Evolutionary conservation across 2,329 filamentous ascomycete genomes (phyloP), one percentile per base, ranked within the genome.

Genomic region (Neofusicoccum sp.): DNA sequence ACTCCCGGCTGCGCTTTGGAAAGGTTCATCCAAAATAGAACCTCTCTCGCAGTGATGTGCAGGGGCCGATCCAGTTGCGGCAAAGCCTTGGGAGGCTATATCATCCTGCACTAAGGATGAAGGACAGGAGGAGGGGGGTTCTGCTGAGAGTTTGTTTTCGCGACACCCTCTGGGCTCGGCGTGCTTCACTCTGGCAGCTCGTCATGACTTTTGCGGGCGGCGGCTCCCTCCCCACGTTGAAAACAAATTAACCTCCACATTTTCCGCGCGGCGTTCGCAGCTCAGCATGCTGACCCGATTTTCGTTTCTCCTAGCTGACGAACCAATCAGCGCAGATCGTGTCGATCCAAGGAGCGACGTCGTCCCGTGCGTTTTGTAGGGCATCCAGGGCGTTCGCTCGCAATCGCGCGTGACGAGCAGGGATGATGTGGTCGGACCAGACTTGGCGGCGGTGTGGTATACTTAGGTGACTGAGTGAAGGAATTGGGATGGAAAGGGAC

Each of bases 291-390:
- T 26, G 16, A 20, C 41, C 6, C 7, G 7, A 8, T 6, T 8
- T 12, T 12, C 14, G 20, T 7, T n/a, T 48, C 30, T 20, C 45
- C 30, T 34, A n/a, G 11, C 14, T 33, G 4, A 24, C 51, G 33
- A 24, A 24, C 11, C n/a, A 31, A 56, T 56, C 36, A 24, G 26
- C 36, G 51, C 51, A 56, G 51, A 56, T 56, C 51, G 51, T 43
- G 51, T 43, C 51, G 51, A 56, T 56, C 51, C 12, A 48, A 30
- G 28, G 28, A 48, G 28, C 11, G 45, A n/a, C 12, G 14, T 33
- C 28, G 45, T 20, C 45, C 45, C 14, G 45, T 34, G 45, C 30
- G 30, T 40, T n/a, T 54, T 11, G 26, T 43, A 56, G 51, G 51
- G 51, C 51, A 38, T 56, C 33, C 51, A 33, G 43, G 14, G 24